Conservation (phyloP, 352 stramenopile species). For the Pythium pyrilobum region DNA sequence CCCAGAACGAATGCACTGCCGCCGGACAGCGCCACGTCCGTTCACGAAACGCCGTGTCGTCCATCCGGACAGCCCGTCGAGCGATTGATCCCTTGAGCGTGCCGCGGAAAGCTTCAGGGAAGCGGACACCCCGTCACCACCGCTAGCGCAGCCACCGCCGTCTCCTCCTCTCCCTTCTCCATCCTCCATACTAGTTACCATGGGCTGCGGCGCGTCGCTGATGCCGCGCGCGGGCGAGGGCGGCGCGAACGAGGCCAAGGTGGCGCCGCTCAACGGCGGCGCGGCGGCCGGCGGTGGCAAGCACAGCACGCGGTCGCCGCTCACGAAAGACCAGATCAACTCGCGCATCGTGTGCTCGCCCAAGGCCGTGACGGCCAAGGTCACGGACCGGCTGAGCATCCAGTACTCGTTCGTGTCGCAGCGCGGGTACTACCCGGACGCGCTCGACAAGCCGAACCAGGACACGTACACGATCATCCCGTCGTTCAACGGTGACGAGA, state of each 20-base stretch:
- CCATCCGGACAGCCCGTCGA: too few relatives aligned
- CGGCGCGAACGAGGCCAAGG: constrained; percentile 33
- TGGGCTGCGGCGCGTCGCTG: constrained; percentile 69
- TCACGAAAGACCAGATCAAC: constrained; percentile 83
- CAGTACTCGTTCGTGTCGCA: constrained; percentile 93
- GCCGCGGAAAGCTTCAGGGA: too few relatives aligned
- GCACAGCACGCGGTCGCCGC: constrained; percentile 38
- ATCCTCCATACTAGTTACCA: constrained; percentile 19
- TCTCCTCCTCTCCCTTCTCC: too few relatives aligned
- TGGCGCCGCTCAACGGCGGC: constrained; percentile 23
- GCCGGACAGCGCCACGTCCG: too few relatives aligned
- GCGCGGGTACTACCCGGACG: constrained; percentile 92
- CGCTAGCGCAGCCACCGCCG: too few relatives aligned
- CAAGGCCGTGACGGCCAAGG: constrained; percentile 52
- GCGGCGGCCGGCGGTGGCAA: constrained; percentile 20
- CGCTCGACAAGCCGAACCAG: constrained; percentile 96
- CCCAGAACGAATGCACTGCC: too few relatives aligned
- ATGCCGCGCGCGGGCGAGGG: constrained; percentile 36
- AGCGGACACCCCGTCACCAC: too few relatives aligned
- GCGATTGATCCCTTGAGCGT: too few relatives aligned
- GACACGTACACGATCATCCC: constrained; percentile 89
- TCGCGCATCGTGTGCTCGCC: constrained; percentile 78
- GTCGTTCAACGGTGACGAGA: constrained; percentile 66
- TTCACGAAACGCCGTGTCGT: too few relatives aligned
- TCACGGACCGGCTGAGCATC: constrained; percentile 60